Conservation (phyloP, 257 asterid genomes). For the Solanum corneliomulleri region DNA sequence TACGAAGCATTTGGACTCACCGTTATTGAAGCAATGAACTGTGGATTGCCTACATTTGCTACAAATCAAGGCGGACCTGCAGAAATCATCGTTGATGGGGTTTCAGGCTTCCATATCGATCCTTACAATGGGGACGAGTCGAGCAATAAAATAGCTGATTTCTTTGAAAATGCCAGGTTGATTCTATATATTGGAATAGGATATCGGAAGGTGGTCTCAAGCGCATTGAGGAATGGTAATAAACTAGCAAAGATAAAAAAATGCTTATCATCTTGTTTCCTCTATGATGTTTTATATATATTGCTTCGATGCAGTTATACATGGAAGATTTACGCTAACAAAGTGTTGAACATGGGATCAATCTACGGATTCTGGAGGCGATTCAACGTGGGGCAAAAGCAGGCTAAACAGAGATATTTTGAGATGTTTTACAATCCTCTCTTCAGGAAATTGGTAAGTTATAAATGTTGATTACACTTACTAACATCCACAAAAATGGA, state of each 20-base stretch:
- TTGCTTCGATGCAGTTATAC: conserved; percentile 47
- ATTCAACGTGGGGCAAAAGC: conserved; percentile 40
- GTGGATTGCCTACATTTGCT: conserved; percentile 82
- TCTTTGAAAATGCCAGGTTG: conserved; percentile 60
- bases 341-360: conserved; percentile 64
- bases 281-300: neutral
- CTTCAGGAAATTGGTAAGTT: conserved; percentile 53
- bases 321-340: conserved; percentile 83
- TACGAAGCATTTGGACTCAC: conserved; percentile 90
- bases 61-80: conserved; percentile 94
- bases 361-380: conserved; percentile 71
- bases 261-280: neutral
- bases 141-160: conserved; percentile 53
- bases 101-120: conserved; percentile 75
- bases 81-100: conserved; percentile 67
- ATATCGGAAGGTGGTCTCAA: conserved; percentile 50
- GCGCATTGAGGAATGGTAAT: conserved; percentile 69
- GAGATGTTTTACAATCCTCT: conserved; percentile 64
- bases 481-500: neutral
- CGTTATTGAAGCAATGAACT: conserved; percentile 83
- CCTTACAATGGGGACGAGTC: conserved; percentile 60
- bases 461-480: neutral
- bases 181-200: conserved; percentile 48
- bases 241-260: neutral
- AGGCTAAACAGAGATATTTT: conserved; percentile 55